These are phyloP conservation scores for Monosporascus cannonballus DNA, from an alignment of 2,329 filamentous ascomycete species.

Conservation along the genomic window DNA sequence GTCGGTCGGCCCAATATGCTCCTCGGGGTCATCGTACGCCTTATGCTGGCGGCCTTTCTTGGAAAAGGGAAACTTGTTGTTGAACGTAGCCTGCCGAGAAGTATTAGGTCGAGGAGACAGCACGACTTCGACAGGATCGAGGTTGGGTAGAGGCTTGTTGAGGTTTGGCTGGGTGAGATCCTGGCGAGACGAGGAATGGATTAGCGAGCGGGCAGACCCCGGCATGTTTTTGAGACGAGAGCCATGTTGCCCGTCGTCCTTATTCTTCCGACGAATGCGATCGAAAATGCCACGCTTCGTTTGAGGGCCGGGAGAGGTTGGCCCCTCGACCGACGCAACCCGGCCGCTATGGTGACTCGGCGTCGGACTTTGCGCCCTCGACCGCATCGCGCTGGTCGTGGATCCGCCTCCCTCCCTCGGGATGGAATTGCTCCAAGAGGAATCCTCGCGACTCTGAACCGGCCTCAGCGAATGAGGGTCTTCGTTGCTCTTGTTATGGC, in stretches of 20 bases:
- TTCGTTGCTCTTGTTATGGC: slow-evolving; percentile 66
- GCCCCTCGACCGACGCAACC: slow-evolving; percentile 43
- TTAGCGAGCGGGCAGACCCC: slow-evolving; percentile 47
- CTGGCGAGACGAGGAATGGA: slow-evolving; percentile 41
- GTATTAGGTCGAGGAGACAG: slow-evolving; percentile 16
- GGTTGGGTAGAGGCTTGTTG: slow-evolving; percentile 25
- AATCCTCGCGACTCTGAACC: slow-evolving; percentile 71
- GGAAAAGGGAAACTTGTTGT: slow-evolving; percentile 57
- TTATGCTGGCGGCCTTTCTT: slow-evolving; percentile 47
- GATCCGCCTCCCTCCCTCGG: slow-evolving; percentile 49
- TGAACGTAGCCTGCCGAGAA: slow-evolving; percentile 47
- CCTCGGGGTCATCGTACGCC: slow-evolving; percentile 47
- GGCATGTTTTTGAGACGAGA: slow-evolving; percentile 43
- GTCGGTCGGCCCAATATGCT: slow-evolving; percentile 55
- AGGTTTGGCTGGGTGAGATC: slow-evolving; percentile 38
- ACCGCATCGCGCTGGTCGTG: slow-evolving; percentile 33
- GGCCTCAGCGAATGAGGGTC: slow-evolving; percentile 62
- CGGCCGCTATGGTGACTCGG: slow-evolving; percentile 60
- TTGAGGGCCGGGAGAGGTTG: slow-evolving; percentile 52
- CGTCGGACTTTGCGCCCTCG: slow-evolving; percentile 73
- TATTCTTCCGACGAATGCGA: slow-evolving; percentile 46
- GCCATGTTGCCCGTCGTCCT: slow-evolving; percentile 41
- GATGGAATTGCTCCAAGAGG: slow-evolving; percentile 42
- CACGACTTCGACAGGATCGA: slow-evolving; percentile 16
- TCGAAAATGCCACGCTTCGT: slow-evolving; percentile 46